Conservation (phyloP, 768 basidiomycete genomes). For the Termitomyces sp. region DNA sequence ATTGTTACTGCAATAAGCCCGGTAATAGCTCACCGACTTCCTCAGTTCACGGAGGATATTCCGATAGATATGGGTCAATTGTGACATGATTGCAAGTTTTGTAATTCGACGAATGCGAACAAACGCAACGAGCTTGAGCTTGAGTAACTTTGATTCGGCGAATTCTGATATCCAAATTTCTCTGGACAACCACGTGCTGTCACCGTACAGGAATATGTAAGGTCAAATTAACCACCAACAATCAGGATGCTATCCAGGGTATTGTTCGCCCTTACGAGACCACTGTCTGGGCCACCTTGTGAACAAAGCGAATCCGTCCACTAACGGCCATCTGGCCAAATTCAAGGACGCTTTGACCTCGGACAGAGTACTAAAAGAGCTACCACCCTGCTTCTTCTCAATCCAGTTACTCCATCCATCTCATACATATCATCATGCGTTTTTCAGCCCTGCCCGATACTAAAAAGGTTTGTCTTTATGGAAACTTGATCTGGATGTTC, state of each 20-base stretch:
- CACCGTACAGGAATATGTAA: no score
- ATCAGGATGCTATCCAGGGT: not conserved
- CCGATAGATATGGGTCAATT: constrained; percentile 32
- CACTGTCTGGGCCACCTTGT: not conserved
- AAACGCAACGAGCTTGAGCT: not conserved
- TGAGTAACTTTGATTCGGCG: no score
- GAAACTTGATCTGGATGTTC: not conserved
- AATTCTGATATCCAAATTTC: no score
- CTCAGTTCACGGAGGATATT: constrained; percentile 48
- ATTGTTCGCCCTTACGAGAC: constrained; percentile 5
- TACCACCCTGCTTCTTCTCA: not conserved
- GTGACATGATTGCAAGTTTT: constrained; percentile 14
- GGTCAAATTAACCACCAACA: no score
- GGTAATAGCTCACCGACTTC: constrained; percentile 35
- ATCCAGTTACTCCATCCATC: not conserved
- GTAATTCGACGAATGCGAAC: not conserved
- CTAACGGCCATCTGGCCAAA: constrained; percentile 1
- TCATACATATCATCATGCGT: not conserved
- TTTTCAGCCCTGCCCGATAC: constrained; percentile 6
- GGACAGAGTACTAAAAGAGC: constrained; percentile 3
- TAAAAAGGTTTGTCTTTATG: not conserved
- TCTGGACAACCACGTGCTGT: no score
- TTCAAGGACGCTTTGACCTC: constrained; percentile 6
- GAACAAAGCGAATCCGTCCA: not conserved
- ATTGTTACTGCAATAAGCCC: not conserved